Conservation (phyloP, 1,284 basidiomycete species). For the Vanrija pseudolonga region DNA sequence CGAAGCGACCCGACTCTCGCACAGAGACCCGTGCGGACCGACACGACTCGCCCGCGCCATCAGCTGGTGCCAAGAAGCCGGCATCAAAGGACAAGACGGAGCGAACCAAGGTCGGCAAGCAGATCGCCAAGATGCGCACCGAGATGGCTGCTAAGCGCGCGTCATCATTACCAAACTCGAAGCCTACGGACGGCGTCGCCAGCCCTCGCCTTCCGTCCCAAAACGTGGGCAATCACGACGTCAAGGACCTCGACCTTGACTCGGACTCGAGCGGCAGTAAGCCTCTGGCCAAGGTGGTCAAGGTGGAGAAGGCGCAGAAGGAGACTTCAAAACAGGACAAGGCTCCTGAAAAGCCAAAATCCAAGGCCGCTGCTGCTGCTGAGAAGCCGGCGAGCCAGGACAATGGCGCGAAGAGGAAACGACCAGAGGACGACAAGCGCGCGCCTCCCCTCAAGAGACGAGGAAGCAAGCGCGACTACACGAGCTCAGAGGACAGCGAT, state of each 20-base stretch:
- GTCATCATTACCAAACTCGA: slow-evolving; percentile 20
- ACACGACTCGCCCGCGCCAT: slow-evolving; percentile 8
- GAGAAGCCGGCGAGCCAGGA: slow-evolving; percentile 1
- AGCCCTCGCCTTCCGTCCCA: slow-evolving; percentile 9
- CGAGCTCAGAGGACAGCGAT: slow-evolving; percentile 11
- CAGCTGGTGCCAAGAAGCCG: background rate
- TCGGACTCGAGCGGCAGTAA: background rate
- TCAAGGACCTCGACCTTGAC: background rate
- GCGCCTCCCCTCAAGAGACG: background rate
- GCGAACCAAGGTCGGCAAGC: slow-evolving; percentile 25
- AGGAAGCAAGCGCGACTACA: slow-evolving; percentile 14
- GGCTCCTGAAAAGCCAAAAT: background rate
- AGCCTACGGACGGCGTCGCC: slow-evolving; percentile 10
- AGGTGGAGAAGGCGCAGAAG: background rate
- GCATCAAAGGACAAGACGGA: slow-evolving; percentile 5
- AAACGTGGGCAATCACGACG: background rate
- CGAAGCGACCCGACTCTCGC: background rate
- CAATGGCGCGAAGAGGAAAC: background rate
- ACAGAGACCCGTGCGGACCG: background rate
- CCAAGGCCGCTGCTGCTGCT: background rate
- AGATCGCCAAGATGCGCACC: slow-evolving; percentile 29
- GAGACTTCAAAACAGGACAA: background rate
- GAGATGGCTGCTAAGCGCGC: slow-evolving; percentile 21
- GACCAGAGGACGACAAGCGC: background rate
- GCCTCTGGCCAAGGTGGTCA: too few species aligned